A percentile compares a stretch with the other conserved stretches of the same genome.
Conservation (phyloP, 1,284 basidiomycete species). For the Takashimella tepidaria region DNA sequence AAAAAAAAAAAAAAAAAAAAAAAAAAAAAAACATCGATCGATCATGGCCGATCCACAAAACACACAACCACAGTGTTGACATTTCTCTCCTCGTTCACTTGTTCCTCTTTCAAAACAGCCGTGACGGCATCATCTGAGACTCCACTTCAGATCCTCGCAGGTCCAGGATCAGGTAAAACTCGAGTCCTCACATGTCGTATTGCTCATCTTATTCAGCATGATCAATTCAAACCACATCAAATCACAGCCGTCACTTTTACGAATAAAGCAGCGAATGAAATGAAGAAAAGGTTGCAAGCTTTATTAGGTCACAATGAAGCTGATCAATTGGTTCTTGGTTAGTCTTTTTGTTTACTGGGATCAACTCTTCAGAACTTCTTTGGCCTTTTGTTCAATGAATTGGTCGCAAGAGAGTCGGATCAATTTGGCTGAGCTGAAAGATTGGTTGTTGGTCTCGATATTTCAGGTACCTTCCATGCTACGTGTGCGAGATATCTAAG, state of each 20-base stretch:
- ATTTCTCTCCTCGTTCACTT: neutral
- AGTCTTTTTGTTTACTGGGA: constrained; percentile 17
- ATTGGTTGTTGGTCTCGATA: no score
- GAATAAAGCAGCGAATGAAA: constrained; percentile 86
- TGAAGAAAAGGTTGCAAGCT: constrained; percentile 65
- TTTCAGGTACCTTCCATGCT: constrained; percentile 83
- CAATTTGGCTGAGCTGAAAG: no score
- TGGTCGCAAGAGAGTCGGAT: no score
- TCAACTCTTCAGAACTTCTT: no score
- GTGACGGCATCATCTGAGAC: constrained; percentile 59
- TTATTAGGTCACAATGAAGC: constrained; percentile 66
- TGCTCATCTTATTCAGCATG: constrained; percentile 64
- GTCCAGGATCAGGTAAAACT: constrained; percentile 69
- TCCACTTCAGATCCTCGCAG: constrained; percentile 76
- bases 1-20: no score
- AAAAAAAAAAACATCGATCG: no score
- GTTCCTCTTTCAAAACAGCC: constrained; percentile 49
- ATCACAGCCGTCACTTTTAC: constrained; percentile 80
- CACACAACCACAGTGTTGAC: no score
- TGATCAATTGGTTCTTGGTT: constrained; percentile 57
- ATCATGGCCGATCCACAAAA: no score
- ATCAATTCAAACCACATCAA: constrained; percentile 55
- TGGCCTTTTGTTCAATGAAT: no score
- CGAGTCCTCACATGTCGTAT: constrained; percentile 74
- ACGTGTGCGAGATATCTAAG: constrained; percentile 68